These are phyloP conservation scores for Neostapfia colusana DNA, from an alignment of 176 grass and related monocot genomes.

Conservation along the genomic window DNA sequence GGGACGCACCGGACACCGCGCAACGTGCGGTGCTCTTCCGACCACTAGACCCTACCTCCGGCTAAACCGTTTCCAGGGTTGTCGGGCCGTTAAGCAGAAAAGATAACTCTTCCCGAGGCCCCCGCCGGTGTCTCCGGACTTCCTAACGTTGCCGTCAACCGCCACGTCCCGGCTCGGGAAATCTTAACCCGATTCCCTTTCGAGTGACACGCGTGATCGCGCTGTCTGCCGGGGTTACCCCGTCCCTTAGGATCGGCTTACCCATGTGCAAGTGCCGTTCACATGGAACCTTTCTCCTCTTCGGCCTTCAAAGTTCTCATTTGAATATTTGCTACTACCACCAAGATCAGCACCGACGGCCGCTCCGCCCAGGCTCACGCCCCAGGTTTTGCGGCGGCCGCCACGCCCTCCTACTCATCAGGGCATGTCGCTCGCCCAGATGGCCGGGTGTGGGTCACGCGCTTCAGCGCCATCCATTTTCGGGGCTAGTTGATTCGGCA, in stretches of 20 bases:
- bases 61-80: too few relatives aligned
- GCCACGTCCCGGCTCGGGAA: slow-evolving; percentile 60
- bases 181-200: slow-evolving; percentile 65
- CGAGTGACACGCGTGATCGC: slow-evolving; percentile 26
- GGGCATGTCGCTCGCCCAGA: slow-evolving; percentile 33
- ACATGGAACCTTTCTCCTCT: slow-evolving; percentile 91
- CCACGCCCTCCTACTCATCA: slow-evolving; percentile 49
- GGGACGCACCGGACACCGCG: too few relatives aligned
- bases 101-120: slow-evolving; percentile 74
- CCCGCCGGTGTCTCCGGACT: slow-evolving; percentile 60
- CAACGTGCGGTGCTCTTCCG: too few relatives aligned
- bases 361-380: slow-evolving; percentile 61
- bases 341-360: slow-evolving; percentile 67
- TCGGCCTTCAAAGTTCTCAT: slow-evolving; percentile 81
- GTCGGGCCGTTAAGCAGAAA: slow-evolving; percentile 71
- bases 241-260: slow-evolving; percentile 54
- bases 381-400: slow-evolving; percentile 53
- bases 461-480: slow-evolving; percentile 78
- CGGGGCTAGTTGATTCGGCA: slow-evolving; percentile 77
- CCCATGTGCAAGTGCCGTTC: slow-evolving; percentile 69
- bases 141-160: slow-evolving; percentile 63
- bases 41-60: too few relatives aligned
- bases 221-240: neutral
- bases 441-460: slow-evolving; percentile 59
- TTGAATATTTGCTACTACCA: slow-evolving; percentile 77